Base-by-base conservation (phyloP, 352 stramenopile species). In the Plasmopara viticola region DNA sequence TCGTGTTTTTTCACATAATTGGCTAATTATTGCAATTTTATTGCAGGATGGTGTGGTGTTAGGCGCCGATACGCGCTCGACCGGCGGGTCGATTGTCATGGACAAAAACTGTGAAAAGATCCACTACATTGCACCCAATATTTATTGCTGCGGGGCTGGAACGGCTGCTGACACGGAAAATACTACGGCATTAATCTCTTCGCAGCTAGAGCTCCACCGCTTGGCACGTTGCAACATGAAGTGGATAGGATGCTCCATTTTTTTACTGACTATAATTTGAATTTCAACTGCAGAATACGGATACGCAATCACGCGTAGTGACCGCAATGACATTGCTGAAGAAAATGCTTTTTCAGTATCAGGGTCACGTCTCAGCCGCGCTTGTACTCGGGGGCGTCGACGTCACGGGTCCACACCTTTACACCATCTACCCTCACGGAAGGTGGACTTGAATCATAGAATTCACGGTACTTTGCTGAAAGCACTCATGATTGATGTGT, bases 71-170 rank as follows among this genome's bases (percentile, higher is more conserved):
- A 99, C 96, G 56, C 93, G 96, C 58, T 97, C 96, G 15, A 99
- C 96, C 1, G 90, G 85, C 20, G 95, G 93, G 39, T 94, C 77
- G 30, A 95, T 97, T 44, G 79, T 99, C 12, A 97, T 97, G 61
- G 97, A 99, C 83, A 99, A 99, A 80, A 98, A 99, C 73, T 99
- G 97, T 58, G 93, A 98, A 68, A 99, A 99, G 79, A 99, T 99
- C 64, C 96, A 99, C 69, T 99, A 98, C 84, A 90, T 99, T 50
- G 95, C 96, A 10, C 94, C 94, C 44, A 99, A 99, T 72, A 98
- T 99, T 53, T 99, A 98, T 74, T 99, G 97, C 74, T 99, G 95
- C 54, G 96, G 97, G 38, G 94, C 96, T 6, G 95, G 96, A 10
- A 99, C 95, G 4, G 96, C 96, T 17, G 97, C 96, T 37, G 97